Base-by-base conservation (phyloP, 805 yeast species). In the Starmerella davenportii region DNA sequence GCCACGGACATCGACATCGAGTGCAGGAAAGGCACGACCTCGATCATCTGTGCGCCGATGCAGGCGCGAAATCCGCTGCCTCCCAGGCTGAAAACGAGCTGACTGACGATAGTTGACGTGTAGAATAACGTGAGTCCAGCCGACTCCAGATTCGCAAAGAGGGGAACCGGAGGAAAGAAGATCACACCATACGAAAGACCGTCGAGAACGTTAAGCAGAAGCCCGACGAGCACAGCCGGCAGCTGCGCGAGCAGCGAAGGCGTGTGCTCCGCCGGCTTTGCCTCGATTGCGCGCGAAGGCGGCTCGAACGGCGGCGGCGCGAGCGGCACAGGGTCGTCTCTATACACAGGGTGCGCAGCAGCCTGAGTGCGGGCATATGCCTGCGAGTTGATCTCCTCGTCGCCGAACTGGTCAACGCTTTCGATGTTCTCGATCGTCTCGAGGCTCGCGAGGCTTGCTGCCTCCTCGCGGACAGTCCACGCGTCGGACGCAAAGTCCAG, bases 11-110 rank as follows among this genome's bases (percentile, higher is more conserved):
- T 63, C 1, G 95, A 95, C 93, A 90, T 85, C 2, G 92, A 69
- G 53, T 90, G 98, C 64, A 87, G 87, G 56, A 90, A 90, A 2
- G 98, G 98, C 2, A 95, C 93, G n/a, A 90, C 82, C 57, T 90
- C 98, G 47, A 90, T 90, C 98, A 90, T 90, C 60, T 90, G 96
- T 3, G 94, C 79, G 1, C 98, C 98, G 33, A 87, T 74, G n/a
- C 93, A 94, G 2, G 84, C 69, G 44, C 72, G 73, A 61, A 90
- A 87, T 7, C 80, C 79, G 14, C 94, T 80, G 1, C 92, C 92
- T 14, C 98, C 98, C 19, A 80, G 58, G 0, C 95, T 84, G 54
- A 72, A 85, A 4, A 82, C 79, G 45, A 84, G 60, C 56, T 90
- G 98, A 0, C 93, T 79, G 1, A 87, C 69, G n/a, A 90, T 69